Base-by-base conservation (phyloP, 2,329 filamentous ascomycete species). In the Apiospora kogelbergensis region DNA sequence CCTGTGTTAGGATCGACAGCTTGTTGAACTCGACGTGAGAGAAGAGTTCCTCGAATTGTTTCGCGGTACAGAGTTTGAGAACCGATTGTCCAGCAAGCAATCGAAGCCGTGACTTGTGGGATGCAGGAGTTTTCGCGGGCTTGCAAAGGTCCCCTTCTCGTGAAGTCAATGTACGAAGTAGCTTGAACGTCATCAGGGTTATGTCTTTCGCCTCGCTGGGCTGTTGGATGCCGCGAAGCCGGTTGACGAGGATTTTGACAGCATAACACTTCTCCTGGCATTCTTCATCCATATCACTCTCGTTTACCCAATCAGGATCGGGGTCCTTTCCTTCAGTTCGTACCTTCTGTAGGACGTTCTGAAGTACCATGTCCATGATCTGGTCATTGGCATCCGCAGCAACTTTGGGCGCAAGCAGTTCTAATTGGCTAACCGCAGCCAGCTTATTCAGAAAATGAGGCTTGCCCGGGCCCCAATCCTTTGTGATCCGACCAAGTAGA, bases 211-310 rank as follows among this genome's bases (percentile, higher is more conserved):
- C 85, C 70, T 84, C 83, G 5, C 85, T 81, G 20, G 80, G 76
- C 63, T 88, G 85, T 60, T 85, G 80, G 78, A 77, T 87, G 70
- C 79, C 91, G 46, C 95, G 89, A 22, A 97, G 85, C 67, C 93
- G 89, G 78, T 98, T 98, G 70, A 96, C 93, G 33, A 98, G 84
- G 20, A 94, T 91, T 77, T 92, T 95, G 64, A 98, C 83, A 1
- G 95, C 92, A 83, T 94, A 90, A 68, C 90, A 88, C 80, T 98
- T 98, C 24, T 94, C 91, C 70, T 91, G 87, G 20, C 93, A 91
- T 76, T 97, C 94, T 67, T 95, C 89, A 72, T 97, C 93, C 72
- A 94, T 82, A 42, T 89, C 85, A 15, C 88, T 85, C 69, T 91
- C 88, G 17, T 89, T 84, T 20, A 90, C 88, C 91, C 93, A 95